phyloP scores from a whole-genome alignment of 2,329 filamentous ascomycete genomes.

The Byssothecium circinans region DNA sequence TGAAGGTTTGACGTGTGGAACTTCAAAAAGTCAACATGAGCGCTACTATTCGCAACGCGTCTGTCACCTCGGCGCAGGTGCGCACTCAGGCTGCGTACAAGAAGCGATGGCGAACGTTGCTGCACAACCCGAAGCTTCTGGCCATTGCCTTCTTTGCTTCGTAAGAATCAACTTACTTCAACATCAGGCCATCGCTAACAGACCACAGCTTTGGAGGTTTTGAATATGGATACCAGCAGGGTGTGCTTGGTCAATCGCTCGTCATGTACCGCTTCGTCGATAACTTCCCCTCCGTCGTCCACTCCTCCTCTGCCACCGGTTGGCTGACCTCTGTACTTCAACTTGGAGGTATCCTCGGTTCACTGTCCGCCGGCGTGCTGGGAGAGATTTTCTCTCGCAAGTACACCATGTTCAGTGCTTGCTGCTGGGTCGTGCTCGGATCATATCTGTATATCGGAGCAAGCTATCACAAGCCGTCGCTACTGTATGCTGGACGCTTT shows the following conservation, averaged over 20 bases:
- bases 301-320: constrained; percentile 52
- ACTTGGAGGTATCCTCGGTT: constrained; percentile 54
- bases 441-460: constrained; percentile 52
- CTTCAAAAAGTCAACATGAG: constrained; percentile 18
- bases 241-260: constrained; percentile 57
- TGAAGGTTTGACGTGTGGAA: neutral
- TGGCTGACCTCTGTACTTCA: constrained; percentile 58
- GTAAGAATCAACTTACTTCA: constrained; percentile 13
- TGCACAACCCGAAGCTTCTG: constrained; percentile 33
- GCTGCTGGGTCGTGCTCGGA: constrained; percentile 46
- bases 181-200: neutral
- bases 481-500: constrained; percentile 54
- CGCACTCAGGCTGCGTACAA: constrained; percentile 29
- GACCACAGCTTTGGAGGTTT: constrained; percentile 52
- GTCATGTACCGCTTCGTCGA: constrained; percentile 56
- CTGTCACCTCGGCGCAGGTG: constrained; percentile 26
- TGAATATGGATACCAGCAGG: constrained; percentile 59
- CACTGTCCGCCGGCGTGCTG: constrained; percentile 52
- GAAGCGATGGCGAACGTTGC: constrained; percentile 30
- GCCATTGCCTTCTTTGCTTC: constrained; percentile 36
- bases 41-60: constrained; percentile 22
- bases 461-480: constrained; percentile 40
- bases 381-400: constrained; percentile 55
- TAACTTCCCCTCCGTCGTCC: constrained; percentile 53
- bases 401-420: constrained; percentile 56